Evolutionary conservation across 2,329 filamentous ascomycete species (phyloP).

Genomic region (Helicocarpus griseus): DNA sequence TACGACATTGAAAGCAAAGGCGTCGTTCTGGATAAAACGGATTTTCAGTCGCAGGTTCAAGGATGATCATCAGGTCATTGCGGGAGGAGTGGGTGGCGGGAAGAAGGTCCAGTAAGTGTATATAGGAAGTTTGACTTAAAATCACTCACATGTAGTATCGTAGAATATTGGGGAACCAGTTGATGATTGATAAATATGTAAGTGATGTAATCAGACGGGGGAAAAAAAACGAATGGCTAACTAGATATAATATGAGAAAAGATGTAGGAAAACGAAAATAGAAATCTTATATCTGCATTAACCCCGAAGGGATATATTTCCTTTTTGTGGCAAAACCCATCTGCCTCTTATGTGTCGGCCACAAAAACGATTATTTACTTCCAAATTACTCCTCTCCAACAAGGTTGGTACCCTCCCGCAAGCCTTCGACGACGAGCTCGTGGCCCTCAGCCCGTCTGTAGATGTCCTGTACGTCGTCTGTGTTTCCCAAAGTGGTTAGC

Average conservation of each 20-base stretch:
- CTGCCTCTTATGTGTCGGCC: background rate
- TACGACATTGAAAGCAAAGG: no score
- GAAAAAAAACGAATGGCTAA: background rate
- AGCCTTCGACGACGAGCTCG: conserved; percentile 73
- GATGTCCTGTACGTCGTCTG: conserved; percentile 88
- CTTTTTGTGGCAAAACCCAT: background rate
- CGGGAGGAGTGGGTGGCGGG: no score
- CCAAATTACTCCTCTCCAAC: conserved; percentile 56
- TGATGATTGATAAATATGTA: no score
- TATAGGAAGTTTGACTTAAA: no score
- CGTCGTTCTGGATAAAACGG: no score
- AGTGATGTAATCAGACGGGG: no score
- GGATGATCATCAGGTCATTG: no score
- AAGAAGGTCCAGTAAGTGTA: no score
- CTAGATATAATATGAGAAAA: background rate
- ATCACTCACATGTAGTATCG: no score
- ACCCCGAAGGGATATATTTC: background rate
- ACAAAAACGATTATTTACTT: background rate
- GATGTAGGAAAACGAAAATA: conserved; percentile 5
- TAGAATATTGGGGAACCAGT: no score
- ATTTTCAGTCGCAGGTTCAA: no score
- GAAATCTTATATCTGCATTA: conserved; percentile 27
- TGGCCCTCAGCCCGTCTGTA: conserved; percentile 74
- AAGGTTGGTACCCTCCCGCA: conserved; percentile 65
- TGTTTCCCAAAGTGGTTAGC: conserved; percentile 1